phyloP scores from a whole-genome alignment of 345 rosid genomes.

The Boechera stricta region DNA sequence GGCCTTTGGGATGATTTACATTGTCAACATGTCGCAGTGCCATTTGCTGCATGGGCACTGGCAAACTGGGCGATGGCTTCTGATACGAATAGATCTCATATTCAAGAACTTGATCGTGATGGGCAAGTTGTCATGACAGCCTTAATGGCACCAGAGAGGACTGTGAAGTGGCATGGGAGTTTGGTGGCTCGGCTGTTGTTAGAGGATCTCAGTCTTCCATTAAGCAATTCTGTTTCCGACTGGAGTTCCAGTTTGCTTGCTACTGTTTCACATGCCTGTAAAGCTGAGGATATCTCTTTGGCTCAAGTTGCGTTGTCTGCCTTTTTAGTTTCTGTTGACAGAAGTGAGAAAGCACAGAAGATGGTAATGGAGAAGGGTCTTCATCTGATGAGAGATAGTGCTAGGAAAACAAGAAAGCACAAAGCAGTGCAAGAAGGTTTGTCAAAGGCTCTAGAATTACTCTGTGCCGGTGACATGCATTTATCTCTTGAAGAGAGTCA shows the following conservation, averaged over 20 bases:
- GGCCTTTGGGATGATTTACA: constrained; percentile 99
- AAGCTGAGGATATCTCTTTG: constrained; percentile 83
- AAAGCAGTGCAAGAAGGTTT: constrained; percentile 79
- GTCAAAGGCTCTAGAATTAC: constrained; percentile 84
- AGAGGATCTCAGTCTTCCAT: constrained; percentile 82
- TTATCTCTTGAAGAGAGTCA: constrained; percentile 90
- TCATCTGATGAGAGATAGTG: constrained; percentile 76
- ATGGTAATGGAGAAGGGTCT: constrained; percentile 87
- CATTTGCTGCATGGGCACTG: constrained; percentile 98
- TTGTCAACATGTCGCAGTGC: constrained; percentile 98
- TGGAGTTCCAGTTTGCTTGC: constrained; percentile 95
- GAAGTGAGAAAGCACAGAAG: constrained; percentile 69
- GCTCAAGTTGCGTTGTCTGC: constrained; percentile 86
- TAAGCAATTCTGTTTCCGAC: constrained; percentile 83
- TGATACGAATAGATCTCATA: constrained; percentile 70
- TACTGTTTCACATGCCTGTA: constrained; percentile 76
- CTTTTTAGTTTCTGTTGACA: constrained; percentile 80
- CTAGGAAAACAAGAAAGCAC: constrained; percentile 70
- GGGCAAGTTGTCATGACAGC: constrained; percentile 92
- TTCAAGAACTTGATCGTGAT: constrained; percentile 90
- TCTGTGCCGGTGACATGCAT: constrained; percentile 65
- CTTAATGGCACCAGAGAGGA: constrained; percentile 92
- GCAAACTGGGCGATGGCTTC: constrained; percentile 99
- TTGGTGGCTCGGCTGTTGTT: constrained; percentile 83
- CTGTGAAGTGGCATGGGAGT: constrained; percentile 99